Conservation (phyloP, 2,329 filamentous ascomycete genomes). For the Apiospora kogelbergensis region DNA sequence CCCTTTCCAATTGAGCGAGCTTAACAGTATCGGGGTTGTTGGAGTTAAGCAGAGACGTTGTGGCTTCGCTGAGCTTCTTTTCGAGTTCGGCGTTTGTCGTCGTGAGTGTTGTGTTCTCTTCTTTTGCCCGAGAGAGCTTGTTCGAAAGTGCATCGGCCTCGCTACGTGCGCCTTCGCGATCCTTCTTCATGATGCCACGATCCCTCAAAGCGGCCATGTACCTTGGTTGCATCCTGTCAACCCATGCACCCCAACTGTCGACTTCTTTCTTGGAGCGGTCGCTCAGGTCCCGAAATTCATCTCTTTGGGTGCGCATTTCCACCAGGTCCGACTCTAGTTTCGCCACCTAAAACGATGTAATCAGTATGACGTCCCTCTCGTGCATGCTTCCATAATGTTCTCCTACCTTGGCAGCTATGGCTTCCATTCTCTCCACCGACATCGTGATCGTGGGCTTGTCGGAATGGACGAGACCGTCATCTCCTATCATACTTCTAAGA, state of each 20-base stretch:
- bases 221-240: conserved; percentile 42
- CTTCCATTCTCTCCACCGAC: conserved; percentile 31
- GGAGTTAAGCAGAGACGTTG: conserved; percentile 34
- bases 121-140: conserved; percentile 16
- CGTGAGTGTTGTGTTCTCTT: conserved; percentile 38
- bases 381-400: neutral
- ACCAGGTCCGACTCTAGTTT: conserved; percentile 36
- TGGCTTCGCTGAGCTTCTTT: conserved; percentile 36
- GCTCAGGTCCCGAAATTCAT: conserved; percentile 41
- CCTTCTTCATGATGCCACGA: conserved; percentile 45
- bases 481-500: conserved; percentile 30
- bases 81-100: conserved; percentile 37
- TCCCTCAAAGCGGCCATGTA: conserved; percentile 41
- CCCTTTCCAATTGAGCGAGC: conserved; percentile 40
- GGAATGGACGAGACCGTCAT: conserved; percentile 18
- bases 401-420: conserved; percentile 30
- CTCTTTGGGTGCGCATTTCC: conserved; percentile 33
- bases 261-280: conserved; percentile 44
- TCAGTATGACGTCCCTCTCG: conserved; percentile 10
- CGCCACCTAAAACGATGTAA: conserved; percentile 30
- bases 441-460: conserved; percentile 28
- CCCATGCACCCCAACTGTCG: conserved; percentile 44
- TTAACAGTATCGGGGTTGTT: conserved; percentile 37
- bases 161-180: conserved; percentile 38
- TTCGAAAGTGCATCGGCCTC: conserved; percentile 35